Base-by-base conservation (phyloP, 2,329 filamentous ascomycete species). In the Aspergillus sergii region DNA sequence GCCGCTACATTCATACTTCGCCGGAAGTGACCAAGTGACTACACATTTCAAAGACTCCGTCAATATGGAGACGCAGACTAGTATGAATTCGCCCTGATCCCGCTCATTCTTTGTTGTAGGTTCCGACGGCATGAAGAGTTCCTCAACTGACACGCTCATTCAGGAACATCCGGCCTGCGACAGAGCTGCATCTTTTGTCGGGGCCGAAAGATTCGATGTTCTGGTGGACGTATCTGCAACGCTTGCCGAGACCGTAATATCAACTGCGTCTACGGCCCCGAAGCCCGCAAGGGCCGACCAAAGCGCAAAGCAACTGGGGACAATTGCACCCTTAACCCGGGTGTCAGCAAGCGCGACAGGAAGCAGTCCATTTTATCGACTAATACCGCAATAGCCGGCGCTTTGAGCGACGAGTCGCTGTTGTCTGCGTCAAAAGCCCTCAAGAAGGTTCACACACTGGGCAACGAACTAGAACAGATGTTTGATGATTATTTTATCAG, bases 161-260 rank as follows among this genome's bases (percentile, higher is more conserved):
- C 34, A 51, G 45, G 26, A 57, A 39, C 63, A 61, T 60, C 55
- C 10, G 16, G 9, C 3, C 50, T 62, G n/a, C 56, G 60, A 36
- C 60, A 57, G 12, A 62, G 60, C 48, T 62, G 60, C n/a, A 36
- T 59, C 30, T 62, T 62, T 41, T 62, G 60, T 48, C 60, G 60
- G 8, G 43, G 45, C 14, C 36, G 60, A 21, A 62, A 62, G 32
- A 62, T 62, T 41, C 39, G 60, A 51, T 62, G 60, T n/a, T 55
- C 60, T 16, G 60, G 60, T 12, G 56, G 57, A 19, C 50, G 39
- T 6, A 62, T 62, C 23, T 62, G 60, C 43, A 46, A 32, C 19
- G 60, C 60, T 21, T 62, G 60, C 34, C 48, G 21, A 32, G 57
- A 56, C 30, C 60, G 60, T 28, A 55, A 62, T 23, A 51, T 62